Percentiles rank a stretch among this genome's conserved stretches.
Conservation (phyloP, 768 basidiomycete genomes). For the Trametes cubensis region DNA sequence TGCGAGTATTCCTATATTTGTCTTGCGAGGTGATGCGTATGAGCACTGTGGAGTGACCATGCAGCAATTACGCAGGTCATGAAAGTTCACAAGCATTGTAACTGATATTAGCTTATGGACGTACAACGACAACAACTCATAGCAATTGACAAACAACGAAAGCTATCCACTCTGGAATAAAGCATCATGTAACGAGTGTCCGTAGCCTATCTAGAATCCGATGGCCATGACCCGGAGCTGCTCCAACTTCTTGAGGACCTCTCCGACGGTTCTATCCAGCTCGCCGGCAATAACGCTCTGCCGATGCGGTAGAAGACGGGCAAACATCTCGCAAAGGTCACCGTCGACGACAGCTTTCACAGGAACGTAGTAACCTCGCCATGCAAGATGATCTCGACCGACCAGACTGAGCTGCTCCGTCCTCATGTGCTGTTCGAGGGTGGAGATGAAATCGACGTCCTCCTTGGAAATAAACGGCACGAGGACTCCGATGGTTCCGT, state of each 20-base stretch:
- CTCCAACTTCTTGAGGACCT: constrained; percentile 97
- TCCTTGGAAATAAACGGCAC: constrained; percentile 96
- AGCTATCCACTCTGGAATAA: no score
- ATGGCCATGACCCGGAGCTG: constrained; percentile 84
- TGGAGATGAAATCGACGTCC: constrained; percentile 97
- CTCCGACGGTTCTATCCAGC: constrained; percentile 86
- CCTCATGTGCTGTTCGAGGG: constrained; percentile 93
- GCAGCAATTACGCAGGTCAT: no score
- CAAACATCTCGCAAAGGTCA: constrained; percentile 92
- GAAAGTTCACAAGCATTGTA: no score
- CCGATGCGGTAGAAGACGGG: constrained; percentile 76
- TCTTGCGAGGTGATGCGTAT: no score
- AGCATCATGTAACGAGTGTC: no score
- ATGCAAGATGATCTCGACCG: constrained; percentile 92
- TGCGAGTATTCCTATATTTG: no score
- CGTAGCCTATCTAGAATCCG: constrained; percentile 57
- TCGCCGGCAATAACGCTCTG: constrained; percentile 91
- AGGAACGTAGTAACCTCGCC: constrained; percentile 95
- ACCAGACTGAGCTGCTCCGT: constrained; percentile 85
- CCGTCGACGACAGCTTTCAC: constrained; percentile 97
- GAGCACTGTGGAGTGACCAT: no score
- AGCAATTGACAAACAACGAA: no score
- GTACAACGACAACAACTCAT: no score
- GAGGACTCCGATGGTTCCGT: constrained; percentile 94
- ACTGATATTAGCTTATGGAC: no score